Percentiles rank a stretch among this genome's conserved stretches.
phyloP scores from a whole-genome alignment of 768 basidiomycete genomes.

The Leucogyrophana mollusca region DNA sequence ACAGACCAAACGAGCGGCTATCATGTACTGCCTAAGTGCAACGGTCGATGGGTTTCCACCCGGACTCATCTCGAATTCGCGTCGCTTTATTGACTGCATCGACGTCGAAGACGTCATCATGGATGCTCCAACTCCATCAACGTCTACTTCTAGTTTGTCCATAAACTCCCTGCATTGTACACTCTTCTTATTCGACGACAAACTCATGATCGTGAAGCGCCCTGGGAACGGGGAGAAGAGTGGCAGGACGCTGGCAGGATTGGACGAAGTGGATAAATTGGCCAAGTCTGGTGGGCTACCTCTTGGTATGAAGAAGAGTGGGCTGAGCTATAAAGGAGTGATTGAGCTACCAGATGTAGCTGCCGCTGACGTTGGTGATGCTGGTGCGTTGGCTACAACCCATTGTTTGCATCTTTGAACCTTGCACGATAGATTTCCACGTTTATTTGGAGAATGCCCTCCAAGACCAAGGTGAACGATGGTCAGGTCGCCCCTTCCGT shows the following conservation, averaged over 20 bases:
- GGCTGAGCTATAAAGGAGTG: constrained; percentile 81
- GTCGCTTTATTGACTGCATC: constrained; percentile 87
- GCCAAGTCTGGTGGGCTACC: constrained; percentile 63
- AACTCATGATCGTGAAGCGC: constrained; percentile 87
- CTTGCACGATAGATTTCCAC: constrained; percentile 65
- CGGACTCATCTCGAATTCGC: constrained; percentile 82
- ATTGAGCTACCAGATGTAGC: constrained; percentile 83
- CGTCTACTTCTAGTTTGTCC: constrained; percentile 39
- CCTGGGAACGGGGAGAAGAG: constrained; percentile 73
- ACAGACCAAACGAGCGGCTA: constrained; percentile 84
- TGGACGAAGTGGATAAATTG: constrained; percentile 77
- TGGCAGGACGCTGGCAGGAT: constrained; percentile 67
- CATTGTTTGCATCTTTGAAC: constrained; percentile 7
- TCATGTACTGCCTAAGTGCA: constrained; percentile 81
- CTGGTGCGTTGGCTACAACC: constrained; percentile 49
- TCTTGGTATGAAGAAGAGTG: constrained; percentile 69
- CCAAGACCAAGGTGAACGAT: constrained; percentile 77
- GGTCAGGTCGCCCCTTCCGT: constrained; percentile 86
- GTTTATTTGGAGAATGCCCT: constrained; percentile 83
- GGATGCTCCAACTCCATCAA: constrained; percentile 44
- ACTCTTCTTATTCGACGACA: constrained; percentile 92
- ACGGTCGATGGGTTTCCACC: constrained; percentile 92
- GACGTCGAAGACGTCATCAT: constrained; percentile 83
- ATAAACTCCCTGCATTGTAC: constrained; percentile 72
- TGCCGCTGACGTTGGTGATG: constrained; percentile 80